Percentiles rank a stretch among this genome's conserved stretches.
phyloP scores from a whole-genome alignment of 306 rosid genomes.

The Pyrus bretschneideri region DNA sequence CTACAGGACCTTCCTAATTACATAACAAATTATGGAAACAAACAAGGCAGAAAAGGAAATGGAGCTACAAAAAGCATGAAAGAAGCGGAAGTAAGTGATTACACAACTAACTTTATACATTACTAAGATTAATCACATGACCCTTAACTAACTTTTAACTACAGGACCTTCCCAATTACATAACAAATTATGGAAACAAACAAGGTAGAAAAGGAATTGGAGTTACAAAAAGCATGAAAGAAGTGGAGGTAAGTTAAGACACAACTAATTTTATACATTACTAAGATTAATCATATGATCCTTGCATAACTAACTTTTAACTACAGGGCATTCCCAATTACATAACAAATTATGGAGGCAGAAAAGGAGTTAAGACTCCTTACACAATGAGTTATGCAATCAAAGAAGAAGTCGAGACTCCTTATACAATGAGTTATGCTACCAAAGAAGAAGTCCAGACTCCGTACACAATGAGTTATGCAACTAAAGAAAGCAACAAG shows the following conservation, averaged over 20 bases:
- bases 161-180: neutral
- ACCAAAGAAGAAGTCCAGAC: neutral
- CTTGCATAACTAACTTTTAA: neutral
- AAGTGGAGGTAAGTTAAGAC: neutral
- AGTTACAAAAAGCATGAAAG: neutral
- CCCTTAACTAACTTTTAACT: neutral
- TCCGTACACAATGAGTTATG: neutral
- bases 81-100: neutral
- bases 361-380: neutral
- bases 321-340: neutral
- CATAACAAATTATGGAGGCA: neutral
- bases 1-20: neutral
- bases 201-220: neutral
- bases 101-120: neutral
- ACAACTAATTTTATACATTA: too few relatives aligned
- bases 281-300: neutral
- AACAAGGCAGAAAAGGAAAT: neutral
- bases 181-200: neutral
- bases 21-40: neutral
- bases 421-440: neutral
- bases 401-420: neutral
- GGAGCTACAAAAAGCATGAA: neutral
- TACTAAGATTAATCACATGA: neutral
- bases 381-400: neutral
- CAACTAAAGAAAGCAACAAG: neutral